Conservation (phyloP, 2,329 filamentous ascomycete genomes). For the Knufia fluminis region DNA sequence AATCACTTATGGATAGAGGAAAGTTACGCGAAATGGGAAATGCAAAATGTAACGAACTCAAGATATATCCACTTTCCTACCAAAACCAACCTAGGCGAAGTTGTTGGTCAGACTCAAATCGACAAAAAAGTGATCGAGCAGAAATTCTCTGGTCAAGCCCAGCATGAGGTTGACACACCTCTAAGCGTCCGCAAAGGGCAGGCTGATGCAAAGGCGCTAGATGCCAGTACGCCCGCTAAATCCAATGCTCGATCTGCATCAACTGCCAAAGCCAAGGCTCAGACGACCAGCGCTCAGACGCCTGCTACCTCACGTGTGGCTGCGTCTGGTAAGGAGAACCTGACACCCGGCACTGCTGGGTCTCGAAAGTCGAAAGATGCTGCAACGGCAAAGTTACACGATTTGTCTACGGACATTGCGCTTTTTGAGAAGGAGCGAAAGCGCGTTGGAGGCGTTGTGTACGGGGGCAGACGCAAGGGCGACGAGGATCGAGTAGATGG, state of each 20-base stretch:
- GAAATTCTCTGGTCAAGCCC: constrained; percentile 46
- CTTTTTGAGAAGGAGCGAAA: constrained; percentile 92
- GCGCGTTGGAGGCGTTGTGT: constrained; percentile 57
- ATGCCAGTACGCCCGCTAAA: constrained; percentile 17
- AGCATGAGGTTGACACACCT: constrained; percentile 14
- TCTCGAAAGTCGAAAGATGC: constrained; percentile 82
- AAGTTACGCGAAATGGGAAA: constrained; percentile 80
- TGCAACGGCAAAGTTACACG: constrained; percentile 67
- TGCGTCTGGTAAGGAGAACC: constrained; percentile 68
- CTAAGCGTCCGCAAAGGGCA: constrained; percentile 10
- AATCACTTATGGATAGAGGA: constrained; percentile 98
- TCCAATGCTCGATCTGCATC: constrained; percentile 14
- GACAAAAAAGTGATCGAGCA: constrained; percentile 65
- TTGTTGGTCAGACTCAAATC: constrained; percentile 81
- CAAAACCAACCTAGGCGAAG: constrained; percentile 83
- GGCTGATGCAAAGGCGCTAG: constrained; percentile 11
- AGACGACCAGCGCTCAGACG: constrained; percentile 37
- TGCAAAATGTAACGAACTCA: constrained; percentile 60
- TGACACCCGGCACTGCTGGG: constrained; percentile 65
- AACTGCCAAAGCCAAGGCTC: constrained; percentile 25
- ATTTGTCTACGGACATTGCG: constrained; percentile 72
- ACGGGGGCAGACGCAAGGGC: constrained; percentile 45
- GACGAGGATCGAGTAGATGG: constrained; percentile 31
- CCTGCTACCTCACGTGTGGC: constrained; percentile 44
- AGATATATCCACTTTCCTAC: constrained; percentile 81